Base-by-base conservation (phyloP, 805 yeast genomes). In the Pichia cabralensis region DNA sequence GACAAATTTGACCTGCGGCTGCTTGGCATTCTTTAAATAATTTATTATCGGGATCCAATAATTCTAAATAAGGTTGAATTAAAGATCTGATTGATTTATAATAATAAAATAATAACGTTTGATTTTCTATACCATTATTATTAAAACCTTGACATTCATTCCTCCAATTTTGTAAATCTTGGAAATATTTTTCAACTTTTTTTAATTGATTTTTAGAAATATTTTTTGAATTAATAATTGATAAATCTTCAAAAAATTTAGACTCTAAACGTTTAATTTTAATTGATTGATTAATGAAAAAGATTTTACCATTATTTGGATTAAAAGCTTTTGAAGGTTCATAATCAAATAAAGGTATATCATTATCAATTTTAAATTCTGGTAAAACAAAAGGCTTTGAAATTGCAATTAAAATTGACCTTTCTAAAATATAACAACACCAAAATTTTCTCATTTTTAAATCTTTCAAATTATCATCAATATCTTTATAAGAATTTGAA, bases 1-100 rank as follows among this genome's bases (percentile, higher is more conserved):
- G 80, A 47, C 82, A 75, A 26, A 76, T 71, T 49, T 74, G 79
- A 19, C 82, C 83, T 1, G 82, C 80, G 17, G 80, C 81, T 2
- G 78, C 77, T 48, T 76, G 82, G 50, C 83, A 76, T 51, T 76
- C 80, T 34, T 67, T 62, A 49, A 76, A 75, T 21, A 76, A 54
- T 30, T 70, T 60, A 49, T 74, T 76, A 46, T 69, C 71, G 5
- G 82, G 81, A 38, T 71, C 73, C 45, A 76, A 53, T 6, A 74
- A 53, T 46, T 75, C 82, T 38, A 76, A 48, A 49, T 71, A 76
- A 9, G 84, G 84, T 47, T 76, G 82, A 34, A 76, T 66, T 40
- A 76, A 52, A 31, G 73, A 53, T 40, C 84, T 57, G 6, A 76
- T 75, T 1, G 80, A 66, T 27, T 78, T 60, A 46, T 73, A 72